A percentile compares a stretch with the other conserved stretches of the same genome.
These are phyloP conservation scores for Wakefieldia striispora DNA, from an alignment of 768 basidiomycete genomes.

Conservation along the genomic window DNA sequence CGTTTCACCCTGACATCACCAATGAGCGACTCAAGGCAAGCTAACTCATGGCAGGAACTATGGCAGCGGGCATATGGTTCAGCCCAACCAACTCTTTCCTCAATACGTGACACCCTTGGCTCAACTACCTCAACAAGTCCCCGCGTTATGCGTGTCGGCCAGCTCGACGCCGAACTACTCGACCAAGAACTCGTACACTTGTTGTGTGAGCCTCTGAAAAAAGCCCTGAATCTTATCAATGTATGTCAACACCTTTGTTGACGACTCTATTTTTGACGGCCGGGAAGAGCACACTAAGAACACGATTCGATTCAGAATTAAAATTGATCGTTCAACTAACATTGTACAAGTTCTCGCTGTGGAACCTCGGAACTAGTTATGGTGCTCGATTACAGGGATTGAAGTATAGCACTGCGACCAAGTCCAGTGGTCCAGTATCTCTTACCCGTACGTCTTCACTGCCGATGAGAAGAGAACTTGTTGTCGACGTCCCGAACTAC, in stretches of 20 bases:
- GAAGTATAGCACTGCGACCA: conserved; percentile 45
- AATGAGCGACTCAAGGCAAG: conserved; percentile 15
- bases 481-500: conserved; percentile 2
- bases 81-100: conserved; percentile 53
- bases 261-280: conserved; percentile 15
- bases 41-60: conserved; percentile 21
- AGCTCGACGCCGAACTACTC: conserved; percentile 87
- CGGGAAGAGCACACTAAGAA: conserved; percentile 52
- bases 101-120: conserved; percentile 43
- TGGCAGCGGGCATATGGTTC: conserved; percentile 68
- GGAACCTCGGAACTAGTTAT: conserved; percentile 78
- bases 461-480: background rate
- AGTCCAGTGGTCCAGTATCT: conserved; percentile 1
- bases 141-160: conserved; percentile 77
- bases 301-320: conserved; percentile 74
- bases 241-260: conserved; percentile 41
- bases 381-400: conserved; percentile 82
- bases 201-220: conserved; percentile 77
- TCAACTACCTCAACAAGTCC: conserved; percentile 31
- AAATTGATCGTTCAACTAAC: conserved; percentile 63
- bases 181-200: conserved; percentile 85
- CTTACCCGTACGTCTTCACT: conserved; percentile 24
- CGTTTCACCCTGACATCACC: background rate
- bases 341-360: conserved; percentile 81
- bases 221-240: conserved; percentile 63